Percentiles rank a stretch among this genome's conserved stretches.
Evolutionary conservation across 1,139 yeast species (phyloP).

Genomic region (Saccharomyces pastorianus): DNA sequence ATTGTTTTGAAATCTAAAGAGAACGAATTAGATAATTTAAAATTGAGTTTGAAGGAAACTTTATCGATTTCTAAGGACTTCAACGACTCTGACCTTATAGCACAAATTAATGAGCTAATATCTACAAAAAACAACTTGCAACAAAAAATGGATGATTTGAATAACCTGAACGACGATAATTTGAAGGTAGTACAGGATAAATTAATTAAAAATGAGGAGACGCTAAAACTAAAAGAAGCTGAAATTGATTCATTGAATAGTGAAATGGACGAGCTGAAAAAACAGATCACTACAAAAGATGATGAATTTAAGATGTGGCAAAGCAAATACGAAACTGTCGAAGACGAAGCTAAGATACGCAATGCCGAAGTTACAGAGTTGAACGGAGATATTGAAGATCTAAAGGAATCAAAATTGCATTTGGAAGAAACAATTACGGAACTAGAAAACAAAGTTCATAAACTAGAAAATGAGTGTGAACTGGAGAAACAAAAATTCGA

Average conservation of each 20-base stretch:
- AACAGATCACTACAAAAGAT: slow-evolving; percentile 9
- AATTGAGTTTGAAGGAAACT: not conserved
- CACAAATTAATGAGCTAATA: not conserved
- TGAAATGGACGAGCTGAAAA: slow-evolving; percentile 11
- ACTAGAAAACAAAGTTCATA: slow-evolving; percentile 15
- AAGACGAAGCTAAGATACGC: slow-evolving; percentile 25
- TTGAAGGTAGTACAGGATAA: slow-evolving; percentile 18
- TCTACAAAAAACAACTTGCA: not conserved
- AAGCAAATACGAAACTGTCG: slow-evolving; percentile 18
- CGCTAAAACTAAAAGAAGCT: slow-evolving; percentile 5
- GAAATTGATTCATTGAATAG: not conserved
- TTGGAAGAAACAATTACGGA: slow-evolving; percentile 17
- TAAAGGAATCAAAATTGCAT: slow-evolving; percentile 14
- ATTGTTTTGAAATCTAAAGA: not conserved
- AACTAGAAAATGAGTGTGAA: slow-evolving; percentile 16
- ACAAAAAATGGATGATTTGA: not conserved
- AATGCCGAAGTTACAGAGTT: slow-evolving; percentile 25
- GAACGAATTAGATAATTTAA: not conserved
- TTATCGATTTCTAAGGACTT: not conserved
- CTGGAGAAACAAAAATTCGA: slow-evolving; percentile 22
- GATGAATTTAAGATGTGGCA: slow-evolving; percentile 11
- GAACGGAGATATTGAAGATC: slow-evolving; percentile 14
- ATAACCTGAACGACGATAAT: not conserved
- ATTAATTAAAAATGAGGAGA: slow-evolving; percentile 2
- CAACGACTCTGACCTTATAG: not conserved